A percentile compares a stretch with the other conserved stretches of the same genome.
These are phyloP conservation scores for Gymnopilus dilepis DNA, from an alignment of 768 basidiomycete genomes.

Conservation along the genomic window DNA sequence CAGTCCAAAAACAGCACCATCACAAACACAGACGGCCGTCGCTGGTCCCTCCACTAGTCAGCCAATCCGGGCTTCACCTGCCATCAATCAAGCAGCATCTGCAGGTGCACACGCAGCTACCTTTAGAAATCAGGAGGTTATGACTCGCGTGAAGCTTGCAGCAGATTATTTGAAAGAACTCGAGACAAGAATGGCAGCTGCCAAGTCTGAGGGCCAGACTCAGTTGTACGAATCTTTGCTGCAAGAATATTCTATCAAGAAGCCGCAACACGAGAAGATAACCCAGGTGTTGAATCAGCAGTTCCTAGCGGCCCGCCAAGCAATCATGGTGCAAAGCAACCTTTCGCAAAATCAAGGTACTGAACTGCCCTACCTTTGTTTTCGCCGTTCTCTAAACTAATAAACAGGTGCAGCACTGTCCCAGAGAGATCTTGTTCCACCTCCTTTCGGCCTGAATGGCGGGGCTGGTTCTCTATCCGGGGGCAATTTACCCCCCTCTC, in stretches of 20 bases:
- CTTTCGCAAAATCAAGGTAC: slow-evolving; percentile 2
- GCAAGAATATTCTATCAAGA: slow-evolving; percentile 9
- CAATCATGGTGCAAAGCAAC: not conserved
- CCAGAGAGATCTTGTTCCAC: not conserved
- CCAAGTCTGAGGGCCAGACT: slow-evolving; percentile 5
- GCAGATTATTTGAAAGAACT: not conserved
- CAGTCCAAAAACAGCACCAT: slow-evolving; percentile 21
- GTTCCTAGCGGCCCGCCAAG: not conserved
- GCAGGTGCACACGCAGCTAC: not conserved
- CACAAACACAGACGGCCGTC: slow-evolving; percentile 9
- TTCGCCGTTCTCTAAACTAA: not conserved
- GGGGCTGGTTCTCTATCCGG: not conserved
- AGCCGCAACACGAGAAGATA: slow-evolving; percentile 8
- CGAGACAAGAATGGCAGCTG: not conserved
- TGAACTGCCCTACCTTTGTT: not conserved
- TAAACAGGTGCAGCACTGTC: not conserved
- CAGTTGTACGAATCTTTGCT: not conserved
- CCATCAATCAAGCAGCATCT: not conserved
- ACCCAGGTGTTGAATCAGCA: slow-evolving; percentile 2
- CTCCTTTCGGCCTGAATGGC: not conserved
- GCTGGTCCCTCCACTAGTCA: slow-evolving; percentile 23
- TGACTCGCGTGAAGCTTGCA: not conserved
- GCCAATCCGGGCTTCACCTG: slow-evolving; percentile 13
- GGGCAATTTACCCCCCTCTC: slow-evolving; percentile 1
- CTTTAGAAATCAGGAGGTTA: not conserved